Conservation (phyloP, 768 basidiomycete genomes). For the Mycena filopes region DNA sequence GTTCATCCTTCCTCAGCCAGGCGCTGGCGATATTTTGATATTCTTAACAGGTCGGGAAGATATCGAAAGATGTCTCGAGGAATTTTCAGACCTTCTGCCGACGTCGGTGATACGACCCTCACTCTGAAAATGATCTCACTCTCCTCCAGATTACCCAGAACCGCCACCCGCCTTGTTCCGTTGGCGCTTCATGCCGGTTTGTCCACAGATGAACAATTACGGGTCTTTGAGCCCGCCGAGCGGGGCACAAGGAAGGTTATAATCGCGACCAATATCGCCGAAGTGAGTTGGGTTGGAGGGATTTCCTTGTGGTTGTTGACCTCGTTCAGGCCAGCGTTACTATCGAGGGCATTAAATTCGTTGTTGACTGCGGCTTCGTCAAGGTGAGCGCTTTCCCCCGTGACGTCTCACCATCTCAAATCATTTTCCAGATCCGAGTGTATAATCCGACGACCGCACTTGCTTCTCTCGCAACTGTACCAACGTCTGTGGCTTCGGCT, state of each 20-base stretch:
- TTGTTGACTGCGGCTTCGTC: conserved; percentile 94
- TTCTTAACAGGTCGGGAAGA: conserved; percentile 97
- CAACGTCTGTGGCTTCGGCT: conserved; percentile 89
- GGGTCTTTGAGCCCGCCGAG: conserved; percentile 83
- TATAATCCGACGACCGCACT: conserved; percentile 90
- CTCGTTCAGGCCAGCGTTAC: conserved; percentile 86
- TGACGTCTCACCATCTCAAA: conserved; percentile 1
- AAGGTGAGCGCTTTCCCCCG: conserved; percentile 66
- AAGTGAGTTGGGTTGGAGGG: conserved; percentile 55
- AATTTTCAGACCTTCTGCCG: conserved; percentile 80
- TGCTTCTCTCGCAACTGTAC: conserved; percentile 84
- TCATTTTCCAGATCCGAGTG: conserved; percentile 74
- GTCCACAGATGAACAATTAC: conserved; percentile 86
- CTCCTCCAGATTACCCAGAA: conserved; percentile 58
- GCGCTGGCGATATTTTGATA: conserved; percentile 88
- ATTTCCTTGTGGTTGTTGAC: too few relatives aligned
- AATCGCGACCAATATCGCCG: conserved; percentile 95
- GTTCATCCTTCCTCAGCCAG: conserved; percentile 62
- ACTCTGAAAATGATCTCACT: neutral
- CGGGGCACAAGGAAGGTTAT: conserved; percentile 88
- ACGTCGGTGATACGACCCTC: conserved; percentile 48
- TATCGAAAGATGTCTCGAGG: conserved; percentile 89
- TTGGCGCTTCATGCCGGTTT: conserved; percentile 92
- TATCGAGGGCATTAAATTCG: conserved; percentile 94
- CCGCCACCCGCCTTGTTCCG: conserved; percentile 66